phyloP scores from a whole-genome alignment of 352 stramenopile genomes.

The Elongisporangium anandrum region DNA sequence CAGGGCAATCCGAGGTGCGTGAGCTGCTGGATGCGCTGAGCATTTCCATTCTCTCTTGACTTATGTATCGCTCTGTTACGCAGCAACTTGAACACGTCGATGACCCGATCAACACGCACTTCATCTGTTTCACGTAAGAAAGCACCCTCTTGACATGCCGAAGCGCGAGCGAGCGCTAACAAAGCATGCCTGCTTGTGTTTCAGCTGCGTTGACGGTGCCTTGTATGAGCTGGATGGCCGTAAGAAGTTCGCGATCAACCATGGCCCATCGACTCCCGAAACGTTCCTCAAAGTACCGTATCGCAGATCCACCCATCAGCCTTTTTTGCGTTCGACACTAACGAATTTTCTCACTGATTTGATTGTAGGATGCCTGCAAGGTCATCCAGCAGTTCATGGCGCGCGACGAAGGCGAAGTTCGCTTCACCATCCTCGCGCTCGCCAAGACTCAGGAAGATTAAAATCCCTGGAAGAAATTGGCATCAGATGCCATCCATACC shows the following conservation, averaged over 20 bases:
- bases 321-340: background rate
- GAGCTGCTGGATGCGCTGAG: background rate
- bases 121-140: slow-evolving; percentile 90
- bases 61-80: slow-evolving; percentile 4
- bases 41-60: background rate
- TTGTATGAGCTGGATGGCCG: slow-evolving; percentile 96
- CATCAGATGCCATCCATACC: too few relatives aligned
- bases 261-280: slow-evolving; percentile 82
- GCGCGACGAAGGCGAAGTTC: slow-evolving; percentile 91
- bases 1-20: slow-evolving; percentile 83
- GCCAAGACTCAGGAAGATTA: slow-evolving; percentile 56
- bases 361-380: slow-evolving; percentile 70
- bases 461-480: background rate
- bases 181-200: slow-evolving; percentile 1
- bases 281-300: slow-evolving; percentile 78
- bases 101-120: slow-evolving; percentile 96
- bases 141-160: background rate
- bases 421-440: slow-evolving; percentile 94
- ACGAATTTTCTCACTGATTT: background rate
- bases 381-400: slow-evolving; percentile 94
- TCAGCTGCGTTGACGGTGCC: slow-evolving; percentile 82
- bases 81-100: slow-evolving; percentile 87
- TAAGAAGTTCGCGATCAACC: slow-evolving; percentile 93
- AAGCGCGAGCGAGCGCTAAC: background rate
- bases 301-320: background rate